Conservation (phyloP, 371 early-diverging fungal species). For the Mortierella sp. region DNA sequence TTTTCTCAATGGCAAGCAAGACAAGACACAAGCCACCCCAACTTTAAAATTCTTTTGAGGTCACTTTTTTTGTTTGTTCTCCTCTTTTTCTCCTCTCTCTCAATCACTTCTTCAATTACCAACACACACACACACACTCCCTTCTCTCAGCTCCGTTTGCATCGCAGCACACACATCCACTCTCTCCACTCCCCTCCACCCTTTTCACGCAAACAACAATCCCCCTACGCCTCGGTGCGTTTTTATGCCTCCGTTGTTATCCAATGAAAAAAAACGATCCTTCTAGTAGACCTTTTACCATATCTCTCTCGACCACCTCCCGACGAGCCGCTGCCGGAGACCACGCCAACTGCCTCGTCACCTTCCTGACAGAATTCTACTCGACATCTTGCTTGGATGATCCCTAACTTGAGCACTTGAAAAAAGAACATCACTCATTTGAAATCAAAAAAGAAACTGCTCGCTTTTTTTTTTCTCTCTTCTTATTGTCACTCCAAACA, state of each 20-base stretch:
- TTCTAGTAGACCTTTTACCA: constrained; percentile 40
- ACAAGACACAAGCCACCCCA: constrained; percentile 6
- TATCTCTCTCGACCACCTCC: constrained; percentile 25
- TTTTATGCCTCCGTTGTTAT: constrained; percentile 55
- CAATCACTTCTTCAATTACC: constrained; percentile 1
- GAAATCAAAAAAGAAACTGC: too few species aligned
- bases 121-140: neutral
- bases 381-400: constrained; percentile 50
- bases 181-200: neutral
- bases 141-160: neutral
- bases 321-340: constrained; percentile 37
- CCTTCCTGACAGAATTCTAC: constrained; percentile 39
- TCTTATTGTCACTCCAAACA: too few species aligned
- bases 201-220: constrained; percentile 30
- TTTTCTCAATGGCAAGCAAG: neutral
- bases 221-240: constrained; percentile 35
- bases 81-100: neutral
- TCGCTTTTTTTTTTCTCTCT: neutral
- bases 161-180: neutral
- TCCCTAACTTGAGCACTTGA: constrained; percentile 36
- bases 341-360: constrained; percentile 19
- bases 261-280: constrained; percentile 54
- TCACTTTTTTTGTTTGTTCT: neutral
- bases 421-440: too few species aligned
- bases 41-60: neutral